Base-by-base conservation (phyloP, 768 basidiomycete species). In the Podaxis sp. region DNA sequence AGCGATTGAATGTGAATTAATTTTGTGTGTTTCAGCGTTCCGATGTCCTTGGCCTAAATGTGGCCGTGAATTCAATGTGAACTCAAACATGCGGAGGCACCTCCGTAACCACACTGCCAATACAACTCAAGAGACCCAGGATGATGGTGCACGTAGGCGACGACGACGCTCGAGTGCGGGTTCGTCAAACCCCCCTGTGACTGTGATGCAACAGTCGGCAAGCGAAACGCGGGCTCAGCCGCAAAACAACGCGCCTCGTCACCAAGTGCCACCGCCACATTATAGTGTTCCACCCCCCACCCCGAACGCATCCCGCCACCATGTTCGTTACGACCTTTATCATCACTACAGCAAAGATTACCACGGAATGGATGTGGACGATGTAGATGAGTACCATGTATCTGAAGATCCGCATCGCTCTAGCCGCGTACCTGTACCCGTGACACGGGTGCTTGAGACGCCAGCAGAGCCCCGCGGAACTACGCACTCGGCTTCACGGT, bases 1-100 rank as follows among this genome's bases (percentile, higher is more conserved):
- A 22, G 13, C 42, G 26, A 39, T 52, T 17, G 63, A 59, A 22
- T 9, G 3, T 46, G 63, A 30, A 52, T 54, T 66, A 2, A 61
- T 24, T 24, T 56, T 54, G 51, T 58, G 55, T 38, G 64, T 52
- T 46, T 64, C 71, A 89, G 92, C 90, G 19, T 91, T 89, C 75
- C 79, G 83, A 46, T 93, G 91, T 67, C 88, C 89, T 3, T 89
- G 79, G 79, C 88, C 87, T 5, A 82, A 85, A 48, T 92, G 90
- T 70, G 87, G 87, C 42, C 82, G 89, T 38, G 84, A 88, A 63
- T 93, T 93, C 75, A 92, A 91, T 66, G 92, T 92, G 52, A 90
- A 91, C 70, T 90, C 89, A 0, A 93, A 93, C 72, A 93, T 92
- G 91, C 82, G 91, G 33, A 79, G 91, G 4, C 91, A 93, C 68